A percentile compares a stretch with the other conserved stretches of the same genome.
phyloP scores from a whole-genome alignment of 1,284 basidiomycete species.

The Rhodotorula glutinis region DNA sequence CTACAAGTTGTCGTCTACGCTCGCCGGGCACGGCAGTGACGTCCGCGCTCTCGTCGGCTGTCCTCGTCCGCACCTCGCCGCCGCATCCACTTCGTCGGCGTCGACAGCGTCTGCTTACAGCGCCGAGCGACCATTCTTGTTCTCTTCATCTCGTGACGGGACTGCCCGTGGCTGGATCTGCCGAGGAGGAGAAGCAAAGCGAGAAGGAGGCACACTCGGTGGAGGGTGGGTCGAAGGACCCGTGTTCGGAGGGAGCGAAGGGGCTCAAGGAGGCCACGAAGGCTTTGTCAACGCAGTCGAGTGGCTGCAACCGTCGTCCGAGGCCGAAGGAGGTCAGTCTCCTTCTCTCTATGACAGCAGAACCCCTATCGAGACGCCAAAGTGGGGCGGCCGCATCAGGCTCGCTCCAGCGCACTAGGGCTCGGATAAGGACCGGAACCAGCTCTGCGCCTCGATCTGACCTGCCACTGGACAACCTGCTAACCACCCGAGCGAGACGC shows the following conservation, averaged over 20 bases:
- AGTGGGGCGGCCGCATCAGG: not conserved
- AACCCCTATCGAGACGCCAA: not conserved
- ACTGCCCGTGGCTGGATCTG: slow-evolving; percentile 81
- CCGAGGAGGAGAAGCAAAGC: slow-evolving; percentile 50
- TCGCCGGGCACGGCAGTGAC: slow-evolving; percentile 54
- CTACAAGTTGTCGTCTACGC: slow-evolving; percentile 77
- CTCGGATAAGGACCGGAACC: too few species aligned
- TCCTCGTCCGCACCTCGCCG: slow-evolving; percentile 3
- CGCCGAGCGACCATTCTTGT: slow-evolving; percentile 59
- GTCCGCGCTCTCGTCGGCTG: slow-evolving; percentile 31
- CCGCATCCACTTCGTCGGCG: slow-evolving; percentile 45
- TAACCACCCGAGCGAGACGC: too few species aligned
- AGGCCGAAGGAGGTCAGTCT: slow-evolving; percentile 45
- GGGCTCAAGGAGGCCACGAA: slow-evolving; percentile 44
- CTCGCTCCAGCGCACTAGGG: not conserved
- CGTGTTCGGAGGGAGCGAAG: slow-evolving; percentile 7
- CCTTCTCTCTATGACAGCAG: not conserved
- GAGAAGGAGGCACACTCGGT: slow-evolving; percentile 2
- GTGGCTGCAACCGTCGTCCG: slow-evolving; percentile 57
- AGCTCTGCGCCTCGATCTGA: too few species aligned
- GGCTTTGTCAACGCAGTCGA: slow-evolving; percentile 78
- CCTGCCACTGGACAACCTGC: too few species aligned
- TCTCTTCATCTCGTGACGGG: slow-evolving; percentile 72
- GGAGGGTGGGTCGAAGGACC: slow-evolving; percentile 31
- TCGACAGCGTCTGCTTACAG: slow-evolving; percentile 56